These are phyloP conservation scores for Vigna radiata DNA, from an alignment of 306 rosid species.

Conservation along the genomic window DNA sequence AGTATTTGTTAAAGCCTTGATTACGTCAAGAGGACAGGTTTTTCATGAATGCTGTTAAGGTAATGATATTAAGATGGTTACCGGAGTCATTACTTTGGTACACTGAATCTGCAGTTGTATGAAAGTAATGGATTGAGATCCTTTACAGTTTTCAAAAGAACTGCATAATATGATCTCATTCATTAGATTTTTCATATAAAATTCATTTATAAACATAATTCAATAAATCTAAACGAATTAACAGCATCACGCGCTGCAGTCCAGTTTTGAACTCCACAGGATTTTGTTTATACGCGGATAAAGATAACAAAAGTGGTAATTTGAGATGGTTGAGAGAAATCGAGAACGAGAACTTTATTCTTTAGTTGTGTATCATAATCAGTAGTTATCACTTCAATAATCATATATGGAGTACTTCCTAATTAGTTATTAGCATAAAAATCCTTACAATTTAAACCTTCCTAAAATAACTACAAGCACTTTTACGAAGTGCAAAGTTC, in stretches of 20 bases:
- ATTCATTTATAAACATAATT: neutral
- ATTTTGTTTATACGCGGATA: neutral
- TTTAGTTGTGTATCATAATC: neutral
- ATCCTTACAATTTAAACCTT: neutral
- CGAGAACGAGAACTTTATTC: neutral
- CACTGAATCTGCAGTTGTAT: neutral
- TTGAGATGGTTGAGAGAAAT: neutral
- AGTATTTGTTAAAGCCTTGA: constrained; percentile 12
- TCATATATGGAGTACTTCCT: no score
- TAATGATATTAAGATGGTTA: neutral
- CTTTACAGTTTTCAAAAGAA: neutral
- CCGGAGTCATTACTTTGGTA: neutral
- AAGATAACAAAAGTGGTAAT: neutral
- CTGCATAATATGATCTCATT: neutral
- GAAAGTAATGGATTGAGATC: neutral
- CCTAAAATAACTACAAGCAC: neutral
- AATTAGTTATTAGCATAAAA: no score
- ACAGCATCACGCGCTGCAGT: neutral
- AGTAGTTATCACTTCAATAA: neutral
- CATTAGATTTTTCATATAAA: neutral
- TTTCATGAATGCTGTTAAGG: neutral
- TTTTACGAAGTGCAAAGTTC: neutral
- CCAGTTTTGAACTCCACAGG: neutral
- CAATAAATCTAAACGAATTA: neutral
- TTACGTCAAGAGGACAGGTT: neutral